phyloP scores from a whole-genome alignment of 495 filamentous ascomycete species.

The Xylaria grammica region DNA sequence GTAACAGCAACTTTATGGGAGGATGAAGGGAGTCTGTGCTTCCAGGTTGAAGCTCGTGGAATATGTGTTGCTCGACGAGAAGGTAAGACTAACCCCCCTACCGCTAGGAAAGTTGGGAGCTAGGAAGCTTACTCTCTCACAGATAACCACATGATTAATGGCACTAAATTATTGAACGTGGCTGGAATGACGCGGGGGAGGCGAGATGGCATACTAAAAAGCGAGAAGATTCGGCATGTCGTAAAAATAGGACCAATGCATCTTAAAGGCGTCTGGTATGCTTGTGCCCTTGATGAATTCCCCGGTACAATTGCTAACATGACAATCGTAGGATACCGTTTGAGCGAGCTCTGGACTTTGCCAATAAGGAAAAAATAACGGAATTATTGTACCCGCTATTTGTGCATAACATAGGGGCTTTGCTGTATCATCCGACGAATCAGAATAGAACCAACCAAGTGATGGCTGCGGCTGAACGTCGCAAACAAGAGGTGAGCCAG shows the following conservation, averaged over 20 bases:
- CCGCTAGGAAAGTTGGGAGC: neutral
- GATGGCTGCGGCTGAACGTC: slow-evolving; percentile 83
- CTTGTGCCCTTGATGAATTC: slow-evolving; percentile 23
- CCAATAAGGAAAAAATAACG: slow-evolving; percentile 99
- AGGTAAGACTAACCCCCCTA: slow-evolving; percentile 59
- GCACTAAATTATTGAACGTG: slow-evolving; percentile 95
- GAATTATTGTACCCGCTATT: slow-evolving; percentile 94
- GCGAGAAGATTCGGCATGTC: slow-evolving; percentile 94
- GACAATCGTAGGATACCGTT: slow-evolving; percentile 82
- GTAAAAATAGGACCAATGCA: slow-evolving; percentile 99
- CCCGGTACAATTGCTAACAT: slow-evolving; percentile 14
- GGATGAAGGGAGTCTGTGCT: slow-evolving; percentile 96
- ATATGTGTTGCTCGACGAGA: slow-evolving; percentile 95
- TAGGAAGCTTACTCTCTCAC: slow-evolving; percentile 17
- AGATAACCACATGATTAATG: slow-evolving; percentile 99
- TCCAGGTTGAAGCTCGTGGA: slow-evolving; percentile 95
- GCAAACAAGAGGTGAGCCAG: slow-evolving; percentile 65
- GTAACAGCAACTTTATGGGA: slow-evolving; percentile 98
- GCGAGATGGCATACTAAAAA: slow-evolving; percentile 95
- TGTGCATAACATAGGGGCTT: slow-evolving; percentile 93
- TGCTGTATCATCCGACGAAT: slow-evolving; percentile 94
- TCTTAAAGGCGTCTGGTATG: slow-evolving; percentile 97
- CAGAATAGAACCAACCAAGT: slow-evolving; percentile 79
- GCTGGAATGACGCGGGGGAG: slow-evolving; percentile 97
- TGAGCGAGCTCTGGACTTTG: slow-evolving; percentile 94